These are phyloP conservation scores for Solanum chmielewskii DNA, from an alignment of 257 asterid genomes.

Conservation along the genomic window DNA sequence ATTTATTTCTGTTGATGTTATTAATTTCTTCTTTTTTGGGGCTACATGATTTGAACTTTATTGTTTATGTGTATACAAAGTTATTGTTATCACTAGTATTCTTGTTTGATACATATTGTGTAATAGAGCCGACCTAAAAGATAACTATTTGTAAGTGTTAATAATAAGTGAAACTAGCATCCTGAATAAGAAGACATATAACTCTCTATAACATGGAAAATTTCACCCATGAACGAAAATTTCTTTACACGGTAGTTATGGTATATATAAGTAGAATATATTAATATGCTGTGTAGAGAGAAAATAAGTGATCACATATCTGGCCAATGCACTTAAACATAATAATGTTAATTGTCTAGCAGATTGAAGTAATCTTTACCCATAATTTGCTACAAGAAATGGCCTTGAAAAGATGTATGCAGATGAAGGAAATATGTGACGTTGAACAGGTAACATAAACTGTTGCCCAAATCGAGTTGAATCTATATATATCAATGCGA, in stretches of 20 bases:
- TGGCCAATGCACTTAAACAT: neutral
- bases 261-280: neutral
- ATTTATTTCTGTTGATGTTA: no score
- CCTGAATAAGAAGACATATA: neutral
- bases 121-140: neutral
- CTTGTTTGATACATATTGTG: neutral
- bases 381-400: neutral
- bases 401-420: neutral
- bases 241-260: neutral
- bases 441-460: neutral
- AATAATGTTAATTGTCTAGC: neutral
- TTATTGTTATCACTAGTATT: neutral
- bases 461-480: neutral
- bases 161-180: neutral
- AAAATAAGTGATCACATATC: neutral
- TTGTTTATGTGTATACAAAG: neutral
- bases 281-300: neutral
- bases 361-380: neutral
- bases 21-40: no score
- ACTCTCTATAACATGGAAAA: neutral
- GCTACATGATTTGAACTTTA: neutral
- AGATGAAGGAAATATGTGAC: neutral
- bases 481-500: neutral
- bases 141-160: neutral
- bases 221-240: neutral